phyloP scores from a whole-genome alignment of 2,329 filamentous ascomycete genomes.

The Colletotrichum liaoningense region DNA sequence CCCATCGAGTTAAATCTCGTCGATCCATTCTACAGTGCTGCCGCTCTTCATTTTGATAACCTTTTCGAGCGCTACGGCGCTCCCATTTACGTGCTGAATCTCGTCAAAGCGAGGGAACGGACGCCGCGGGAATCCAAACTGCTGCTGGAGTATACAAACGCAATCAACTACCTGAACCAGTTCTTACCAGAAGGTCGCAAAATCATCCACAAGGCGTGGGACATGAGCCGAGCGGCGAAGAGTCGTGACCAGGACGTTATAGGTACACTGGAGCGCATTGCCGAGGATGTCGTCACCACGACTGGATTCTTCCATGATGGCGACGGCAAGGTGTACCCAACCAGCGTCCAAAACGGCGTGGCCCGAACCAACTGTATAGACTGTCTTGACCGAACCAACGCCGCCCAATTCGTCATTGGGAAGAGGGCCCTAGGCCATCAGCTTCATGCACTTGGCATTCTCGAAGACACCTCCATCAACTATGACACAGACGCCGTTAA shows the following conservation, averaged over 20 bases:
- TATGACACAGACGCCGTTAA: slow-evolving; percentile 98
- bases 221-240: slow-evolving; percentile 97
- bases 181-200: slow-evolving; percentile 86
- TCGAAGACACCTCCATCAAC: slow-evolving; percentile 81
- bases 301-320: slow-evolving; percentile 98
- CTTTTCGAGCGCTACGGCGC: slow-evolving; percentile 93
- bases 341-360: slow-evolving; percentile 88
- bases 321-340: slow-evolving; percentile 72
- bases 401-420: slow-evolving; percentile 96
- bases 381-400: slow-evolving; percentile 96
- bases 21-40: slow-evolving; percentile 94
- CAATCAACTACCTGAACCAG: slow-evolving; percentile 93
- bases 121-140: slow-evolving; percentile 93
- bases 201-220: slow-evolving; percentile 95
- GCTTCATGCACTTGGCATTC: slow-evolving; percentile 89
- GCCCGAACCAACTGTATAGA: slow-evolving; percentile 98
- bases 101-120: slow-evolving; percentile 90
- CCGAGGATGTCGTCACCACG: slow-evolving; percentile 83
- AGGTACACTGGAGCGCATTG: slow-evolving; percentile 87
- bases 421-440: slow-evolving; percentile 94
- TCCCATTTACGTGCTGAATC: slow-evolving; percentile 90
- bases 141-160: slow-evolving; percentile 85
- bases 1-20: slow-evolving; percentile 96
- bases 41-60: slow-evolving; percentile 94
- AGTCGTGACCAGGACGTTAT: slow-evolving; percentile 94